A percentile compares a stretch with the other conserved stretches of the same genome.
These are phyloP conservation scores for Fusarium sp. DNA, from an alignment of 2,329 filamentous ascomycete genomes.

Conservation along the genomic window DNA sequence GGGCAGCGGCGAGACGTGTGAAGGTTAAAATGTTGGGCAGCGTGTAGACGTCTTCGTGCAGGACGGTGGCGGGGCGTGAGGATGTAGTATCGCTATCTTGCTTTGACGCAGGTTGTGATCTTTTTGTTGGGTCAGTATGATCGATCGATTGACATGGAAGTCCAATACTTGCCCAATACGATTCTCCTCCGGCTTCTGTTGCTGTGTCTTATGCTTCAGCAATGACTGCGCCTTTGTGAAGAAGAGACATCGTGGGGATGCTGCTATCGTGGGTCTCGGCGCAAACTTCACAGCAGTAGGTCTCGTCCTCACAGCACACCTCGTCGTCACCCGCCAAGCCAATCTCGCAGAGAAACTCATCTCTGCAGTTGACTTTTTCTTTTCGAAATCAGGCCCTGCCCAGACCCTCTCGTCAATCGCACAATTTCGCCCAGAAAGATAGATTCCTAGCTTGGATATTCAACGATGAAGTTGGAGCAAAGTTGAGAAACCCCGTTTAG, in stretches of 20 bases:
- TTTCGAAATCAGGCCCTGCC: conserved; percentile 13
- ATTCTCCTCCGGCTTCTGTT: conserved; percentile 23
- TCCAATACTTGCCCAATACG: conserved; percentile 6
- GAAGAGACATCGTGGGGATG: conserved; percentile 33
- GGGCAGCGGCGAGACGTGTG: conserved; percentile 84
- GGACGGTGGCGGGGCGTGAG: conserved; percentile 20
- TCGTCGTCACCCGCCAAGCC: conserved; percentile 28
- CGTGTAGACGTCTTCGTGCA: conserved; percentile 92
- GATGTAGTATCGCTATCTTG: conserved; percentile 1
- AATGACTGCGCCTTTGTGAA: conserved; percentile 42
- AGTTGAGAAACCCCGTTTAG: conserved; percentile 27
- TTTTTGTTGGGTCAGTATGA: conserved; percentile 10
- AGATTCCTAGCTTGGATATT: neutral
- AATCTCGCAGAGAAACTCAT: conserved; percentile 36
- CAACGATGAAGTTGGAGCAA: conserved; percentile 9
- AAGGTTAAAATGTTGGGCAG: conserved; percentile 95
- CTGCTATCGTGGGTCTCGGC: conserved; percentile 11
- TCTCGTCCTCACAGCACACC: conserved; percentile 18
- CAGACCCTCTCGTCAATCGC: conserved; percentile 23
- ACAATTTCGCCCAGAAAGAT: conserved; percentile 2
- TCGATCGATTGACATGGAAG: neutral
- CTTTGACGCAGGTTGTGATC: conserved; percentile 14
- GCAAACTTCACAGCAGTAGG: conserved; percentile 20
- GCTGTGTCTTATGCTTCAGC: conserved; percentile 35
- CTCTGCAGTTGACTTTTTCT: conserved; percentile 10